Conservation (phyloP, 345 rosid genomes). For the Cardamine resedifolia region DNA sequence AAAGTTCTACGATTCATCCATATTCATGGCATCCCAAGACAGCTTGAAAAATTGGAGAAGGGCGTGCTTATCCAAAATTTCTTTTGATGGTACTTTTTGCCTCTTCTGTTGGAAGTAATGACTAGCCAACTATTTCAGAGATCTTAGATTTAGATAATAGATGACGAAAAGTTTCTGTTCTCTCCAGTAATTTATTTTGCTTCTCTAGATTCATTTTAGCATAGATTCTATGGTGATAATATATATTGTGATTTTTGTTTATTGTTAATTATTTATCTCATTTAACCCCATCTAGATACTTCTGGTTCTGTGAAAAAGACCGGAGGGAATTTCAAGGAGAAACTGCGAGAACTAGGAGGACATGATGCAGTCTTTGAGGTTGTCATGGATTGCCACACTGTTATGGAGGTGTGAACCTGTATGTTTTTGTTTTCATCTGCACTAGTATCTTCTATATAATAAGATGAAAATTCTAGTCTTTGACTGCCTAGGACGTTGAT, state of each 20-base stretch:
- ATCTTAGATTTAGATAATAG: conserved; percentile 1
- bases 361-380: conserved; percentile 96
- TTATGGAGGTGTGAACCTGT: conserved; percentile 85
- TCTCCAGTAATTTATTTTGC: conserved; percentile 10
- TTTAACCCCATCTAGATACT: conserved; percentile 54
- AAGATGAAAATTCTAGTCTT: conserved; percentile 1
- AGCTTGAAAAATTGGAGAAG: too few relatives aligned
- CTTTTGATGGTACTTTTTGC: conserved; percentile 81
- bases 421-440: conserved; percentile 23
- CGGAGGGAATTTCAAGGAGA: conserved; percentile 92
- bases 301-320: conserved; percentile 76
- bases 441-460: conserved; percentile 25
- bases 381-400: conserved; percentile 69
- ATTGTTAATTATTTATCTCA: conserved; percentile 27
- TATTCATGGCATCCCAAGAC: too few relatives aligned
- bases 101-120: conserved; percentile 20
- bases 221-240: conserved; percentile 20
- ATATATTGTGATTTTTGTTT: conserved; percentile 12
- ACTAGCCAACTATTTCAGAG: conserved; percentile 7
- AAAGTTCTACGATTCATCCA: too few relatives aligned
- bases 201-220: conserved; percentile 11
- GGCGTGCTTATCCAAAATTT: conserved; percentile 85
- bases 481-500: conserved; percentile 6
- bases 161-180: not conserved
- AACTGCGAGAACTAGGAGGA: conserved; percentile 83